Conservation (phyloP, 2,329 filamentous ascomycete species). For the Cladophialophora yegresii region DNA sequence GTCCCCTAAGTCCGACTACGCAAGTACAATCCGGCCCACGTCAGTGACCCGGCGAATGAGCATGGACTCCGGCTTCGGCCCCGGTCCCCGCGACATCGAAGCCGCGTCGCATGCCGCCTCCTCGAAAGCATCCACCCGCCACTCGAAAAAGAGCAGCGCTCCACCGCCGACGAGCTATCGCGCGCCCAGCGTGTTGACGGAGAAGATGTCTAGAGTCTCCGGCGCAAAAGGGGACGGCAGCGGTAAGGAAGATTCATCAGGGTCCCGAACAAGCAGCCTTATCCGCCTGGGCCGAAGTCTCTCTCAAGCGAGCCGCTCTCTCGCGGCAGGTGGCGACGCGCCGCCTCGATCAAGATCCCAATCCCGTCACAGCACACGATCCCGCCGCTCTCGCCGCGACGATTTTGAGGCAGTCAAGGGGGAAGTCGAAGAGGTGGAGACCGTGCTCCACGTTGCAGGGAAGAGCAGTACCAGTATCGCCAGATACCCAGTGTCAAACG, state of each 20-base stretch:
- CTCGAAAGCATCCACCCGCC: slow-evolving; percentile 19
- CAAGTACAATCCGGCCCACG: slow-evolving; percentile 23
- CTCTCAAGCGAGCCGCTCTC: slow-evolving; percentile 1
- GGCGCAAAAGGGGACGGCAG: neutral
- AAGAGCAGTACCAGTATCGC: neutral
- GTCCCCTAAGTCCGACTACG: slow-evolving; percentile 15
- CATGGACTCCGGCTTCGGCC: slow-evolving; percentile 28
- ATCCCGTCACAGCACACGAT: slow-evolving; percentile 14
- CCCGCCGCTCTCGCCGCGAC: slow-evolving; percentile 24
- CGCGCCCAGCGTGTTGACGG: slow-evolving; percentile 34
- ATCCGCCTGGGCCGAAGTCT: slow-evolving; percentile 14
- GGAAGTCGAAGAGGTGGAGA: slow-evolving; percentile 20
- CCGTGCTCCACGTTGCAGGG: slow-evolving; percentile 22
- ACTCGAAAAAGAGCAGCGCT: slow-evolving; percentile 16
- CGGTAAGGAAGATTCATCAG: slow-evolving; percentile 13
- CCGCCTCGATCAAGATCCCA: slow-evolving; percentile 21
- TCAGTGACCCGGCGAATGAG: slow-evolving; percentile 20
- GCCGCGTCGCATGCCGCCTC: slow-evolving; percentile 13
- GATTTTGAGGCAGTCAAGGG: slow-evolving; percentile 20
- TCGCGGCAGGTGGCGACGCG: neutral
- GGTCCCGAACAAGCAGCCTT: slow-evolving; percentile 16
- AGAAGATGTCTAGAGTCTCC: slow-evolving; percentile 15
- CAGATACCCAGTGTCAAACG: neutral
- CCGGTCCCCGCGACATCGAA: slow-evolving; percentile 16
- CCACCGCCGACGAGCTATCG: slow-evolving; percentile 34